phyloP scores from a whole-genome alignment of 2,329 filamentous ascomycete species.

The Sphaerostilbella broomeana region DNA sequence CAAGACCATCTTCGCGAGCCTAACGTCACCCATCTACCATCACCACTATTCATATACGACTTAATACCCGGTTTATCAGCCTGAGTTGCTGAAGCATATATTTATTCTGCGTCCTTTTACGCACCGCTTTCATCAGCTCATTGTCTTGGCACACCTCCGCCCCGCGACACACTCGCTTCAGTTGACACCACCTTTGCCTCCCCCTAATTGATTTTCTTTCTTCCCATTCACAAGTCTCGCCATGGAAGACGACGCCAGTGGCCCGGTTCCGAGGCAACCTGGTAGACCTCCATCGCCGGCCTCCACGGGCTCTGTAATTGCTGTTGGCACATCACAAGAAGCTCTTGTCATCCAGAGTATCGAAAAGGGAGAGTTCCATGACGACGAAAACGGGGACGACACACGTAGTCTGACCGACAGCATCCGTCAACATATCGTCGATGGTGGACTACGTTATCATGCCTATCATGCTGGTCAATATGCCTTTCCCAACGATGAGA shows the following conservation, averaged over 20 bases:
- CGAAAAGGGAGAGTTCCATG: slow-evolving; percentile 26
- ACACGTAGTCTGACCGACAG: slow-evolving; percentile 37
- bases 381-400: slow-evolving; percentile 24
- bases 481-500: slow-evolving; percentile 37
- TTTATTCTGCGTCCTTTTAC: too few species aligned
- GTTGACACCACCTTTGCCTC: not conserved
- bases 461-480: slow-evolving; percentile 37
- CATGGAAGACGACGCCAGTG: slow-evolving; percentile 9
- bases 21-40: not conserved
- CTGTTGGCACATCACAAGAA: slow-evolving; percentile 26
- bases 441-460: slow-evolving; percentile 35
- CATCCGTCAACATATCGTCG: slow-evolving; percentile 37
- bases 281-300: slow-evolving; percentile 21
- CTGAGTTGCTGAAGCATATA: too few species aligned
- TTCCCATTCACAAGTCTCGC: too few species aligned
- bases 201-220: not conserved
- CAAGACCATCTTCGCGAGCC: not conserved
- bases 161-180: too few species aligned
- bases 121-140: not conserved
- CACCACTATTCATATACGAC: too few species aligned
- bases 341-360: slow-evolving; percentile 26
- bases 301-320: slow-evolving; percentile 24
- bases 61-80: too few species aligned
- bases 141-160: too few species aligned
- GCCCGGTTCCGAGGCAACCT: not conserved